These are phyloP conservation scores for Rhizopus stolonifer DNA, from an alignment of 371 early-diverging fungal species.

Conservation along the genomic window DNA sequence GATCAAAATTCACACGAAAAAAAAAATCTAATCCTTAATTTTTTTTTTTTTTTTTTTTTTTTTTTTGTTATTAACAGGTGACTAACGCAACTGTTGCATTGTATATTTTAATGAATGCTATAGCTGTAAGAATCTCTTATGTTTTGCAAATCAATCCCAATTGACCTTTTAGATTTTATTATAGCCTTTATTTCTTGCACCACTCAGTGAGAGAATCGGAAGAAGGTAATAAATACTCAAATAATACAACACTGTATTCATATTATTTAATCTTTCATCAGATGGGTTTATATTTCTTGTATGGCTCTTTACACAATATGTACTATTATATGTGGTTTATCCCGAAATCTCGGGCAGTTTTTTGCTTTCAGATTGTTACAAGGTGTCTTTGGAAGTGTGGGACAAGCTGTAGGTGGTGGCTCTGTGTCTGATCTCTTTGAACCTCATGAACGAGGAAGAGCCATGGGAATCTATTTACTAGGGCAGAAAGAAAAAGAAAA, in stretches of 20 bases:
- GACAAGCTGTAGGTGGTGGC: slow-evolving; percentile 45
- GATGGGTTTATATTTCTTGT: slow-evolving; percentile 29
- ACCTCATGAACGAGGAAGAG: slow-evolving; percentile 39
- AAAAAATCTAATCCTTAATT: too few species aligned
- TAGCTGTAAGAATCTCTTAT: slow-evolving; percentile 15
- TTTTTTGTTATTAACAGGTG: slow-evolving; percentile 5
- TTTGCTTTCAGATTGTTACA: slow-evolving; percentile 41
- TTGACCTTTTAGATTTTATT: not conserved
- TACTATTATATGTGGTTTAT: slow-evolving; percentile 35
- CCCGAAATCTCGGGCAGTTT: slow-evolving; percentile 30
- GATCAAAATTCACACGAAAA: not conserved
- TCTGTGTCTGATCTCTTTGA: slow-evolving; percentile 40
- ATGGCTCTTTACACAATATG: slow-evolving; percentile 31
- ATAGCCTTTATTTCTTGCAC: slow-evolving; percentile 41
- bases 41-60: too few species aligned
- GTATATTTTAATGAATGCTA: slow-evolving; percentile 21
- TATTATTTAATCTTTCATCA: slow-evolving; percentile 8
- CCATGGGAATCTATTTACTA: slow-evolving; percentile 40
- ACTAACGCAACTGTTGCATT: slow-evolving; percentile 21
- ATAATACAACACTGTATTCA: not conserved
- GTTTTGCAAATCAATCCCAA: not conserved
- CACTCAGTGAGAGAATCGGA: slow-evolving; percentile 36
- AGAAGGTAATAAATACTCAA: slow-evolving; percentile 29
- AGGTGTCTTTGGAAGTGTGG: slow-evolving; percentile 37
- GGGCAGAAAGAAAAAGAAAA: slow-evolving; percentile 17